Evolutionary conservation across 495 filamentous ascomycete genomes (phyloP).

Genomic region (Achaetomiella virescens): DNA sequence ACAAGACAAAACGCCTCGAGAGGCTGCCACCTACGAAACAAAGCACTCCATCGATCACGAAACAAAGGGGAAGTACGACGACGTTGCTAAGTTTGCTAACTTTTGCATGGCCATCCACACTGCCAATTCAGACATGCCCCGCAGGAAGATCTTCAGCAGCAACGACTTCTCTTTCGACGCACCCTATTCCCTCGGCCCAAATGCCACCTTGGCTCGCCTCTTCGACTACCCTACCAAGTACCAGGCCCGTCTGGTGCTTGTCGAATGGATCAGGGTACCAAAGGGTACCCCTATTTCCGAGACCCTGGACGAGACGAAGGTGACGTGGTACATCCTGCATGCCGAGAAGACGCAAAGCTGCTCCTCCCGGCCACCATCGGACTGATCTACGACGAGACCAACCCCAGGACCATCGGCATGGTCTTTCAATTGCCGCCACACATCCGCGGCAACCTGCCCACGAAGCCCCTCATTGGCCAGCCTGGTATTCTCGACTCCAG

Average conservation of each 20-base stretch:
- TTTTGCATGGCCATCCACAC: conserved; percentile 3
- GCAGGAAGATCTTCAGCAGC: conserved; percentile 8
- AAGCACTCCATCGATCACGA: not conserved
- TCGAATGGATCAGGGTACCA: conserved; percentile 3
- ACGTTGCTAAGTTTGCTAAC: conserved; percentile 6
- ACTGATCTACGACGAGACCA: conserved; percentile 4
- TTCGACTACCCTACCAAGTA: conserved; percentile 12
- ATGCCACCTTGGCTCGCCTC: conserved; percentile 10
- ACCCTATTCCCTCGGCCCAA: conserved; percentile 4
- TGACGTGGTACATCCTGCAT: conserved; percentile 9
- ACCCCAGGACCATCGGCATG: conserved; percentile 5
- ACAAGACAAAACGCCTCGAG: conserved; percentile 2
- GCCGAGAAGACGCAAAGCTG: conserved; percentile 9
- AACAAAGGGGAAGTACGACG: not conserved
- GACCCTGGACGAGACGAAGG: conserved; percentile 7
- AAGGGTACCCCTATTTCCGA: not conserved
- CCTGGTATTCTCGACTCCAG: not conserved
- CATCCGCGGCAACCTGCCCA: conserved; percentile 6
- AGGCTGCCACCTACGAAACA: conserved; percentile 3
- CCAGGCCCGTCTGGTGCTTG: conserved; percentile 9
- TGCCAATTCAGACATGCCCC: not conserved
- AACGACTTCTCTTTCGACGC: conserved; percentile 9
- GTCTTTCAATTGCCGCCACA: conserved; percentile 12
- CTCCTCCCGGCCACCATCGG: conserved; percentile 5
- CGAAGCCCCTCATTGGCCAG: not conserved